Evolutionary conservation across 768 basidiomycete species (phyloP).

Genomic region (Chalciporus pseudorubinellus): DNA sequence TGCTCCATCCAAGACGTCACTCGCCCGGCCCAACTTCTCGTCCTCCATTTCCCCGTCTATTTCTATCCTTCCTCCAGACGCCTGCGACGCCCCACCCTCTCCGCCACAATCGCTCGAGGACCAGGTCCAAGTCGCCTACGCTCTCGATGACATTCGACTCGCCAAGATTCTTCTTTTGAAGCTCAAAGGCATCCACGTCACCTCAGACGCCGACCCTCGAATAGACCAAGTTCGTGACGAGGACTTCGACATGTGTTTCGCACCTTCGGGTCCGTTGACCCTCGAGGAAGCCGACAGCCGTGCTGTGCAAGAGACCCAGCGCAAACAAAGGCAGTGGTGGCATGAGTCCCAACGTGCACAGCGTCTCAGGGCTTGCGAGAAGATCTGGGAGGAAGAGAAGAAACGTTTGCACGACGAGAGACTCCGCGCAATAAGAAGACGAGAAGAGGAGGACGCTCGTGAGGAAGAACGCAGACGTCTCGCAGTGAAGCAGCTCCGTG

Average conservation of each 20-base stretch:
- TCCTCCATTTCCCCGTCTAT: conserved; percentile 18
- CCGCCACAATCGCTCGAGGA: conserved; percentile 51
- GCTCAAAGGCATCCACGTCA: conserved; percentile 59
- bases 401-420: conserved; percentile 40
- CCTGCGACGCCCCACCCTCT: conserved; percentile 46
- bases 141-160: conserved; percentile 62
- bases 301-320: conserved; percentile 36
- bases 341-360: conserved; percentile 36
- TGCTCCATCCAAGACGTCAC: not conserved
- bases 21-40: not conserved
- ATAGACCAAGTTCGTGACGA: conserved; percentile 58
- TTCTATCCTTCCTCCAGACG: conserved; percentile 33
- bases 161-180: conserved; percentile 63
- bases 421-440: conserved; percentile 31
- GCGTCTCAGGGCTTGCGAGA: conserved; percentile 44
- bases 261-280: conserved; percentile 37
- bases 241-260: conserved; percentile 40
- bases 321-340: conserved; percentile 34
- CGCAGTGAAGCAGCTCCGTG: conserved; percentile 14
- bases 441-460: conserved; percentile 30
- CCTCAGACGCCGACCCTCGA: conserved; percentile 57
- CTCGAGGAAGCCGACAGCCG: conserved; percentile 44
- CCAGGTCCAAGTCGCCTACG: conserved; percentile 66
- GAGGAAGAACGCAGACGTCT: conserved; percentile 30
- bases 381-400: conserved; percentile 49